Percentiles rank a stretch among this genome's conserved stretches.
Conservation (phyloP, 108 stramenopile species). For the Craspedostauros australis region DNA sequence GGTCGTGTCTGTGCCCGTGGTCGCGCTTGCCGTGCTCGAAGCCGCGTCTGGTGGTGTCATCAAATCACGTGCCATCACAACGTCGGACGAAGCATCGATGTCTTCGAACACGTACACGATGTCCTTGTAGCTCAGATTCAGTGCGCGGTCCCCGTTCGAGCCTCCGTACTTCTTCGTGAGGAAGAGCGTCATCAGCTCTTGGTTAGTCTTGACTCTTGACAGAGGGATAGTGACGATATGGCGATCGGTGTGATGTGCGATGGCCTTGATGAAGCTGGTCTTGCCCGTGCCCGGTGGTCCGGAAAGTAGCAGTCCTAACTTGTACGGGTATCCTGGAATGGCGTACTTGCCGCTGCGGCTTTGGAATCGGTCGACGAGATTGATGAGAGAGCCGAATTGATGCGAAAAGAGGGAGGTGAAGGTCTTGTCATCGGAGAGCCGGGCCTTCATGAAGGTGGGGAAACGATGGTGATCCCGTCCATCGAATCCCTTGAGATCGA, state of each 20-base stretch:
- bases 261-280: constrained; percentile 75
- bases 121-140: constrained; percentile 52
- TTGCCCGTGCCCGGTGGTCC: constrained; percentile 93
- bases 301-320: constrained; percentile 69
- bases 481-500: constrained; percentile 9
- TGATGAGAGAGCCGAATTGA: constrained; percentile 45
- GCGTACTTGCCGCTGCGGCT: constrained; percentile 58
- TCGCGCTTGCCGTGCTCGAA: too few species aligned
- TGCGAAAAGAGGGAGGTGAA: constrained; percentile 70
- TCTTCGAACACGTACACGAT: constrained; percentile 82
- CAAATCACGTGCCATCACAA: constrained; percentile 58
- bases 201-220: constrained; percentile 54
- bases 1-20: too few species aligned
- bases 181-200: constrained; percentile 65
- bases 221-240: constrained; percentile 70
- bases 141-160: constrained; percentile 32
- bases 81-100: constrained; percentile 62
- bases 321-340: constrained; percentile 76
- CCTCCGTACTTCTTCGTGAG: constrained; percentile 53
- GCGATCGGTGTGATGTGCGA: constrained; percentile 61
- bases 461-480: constrained; percentile 1
- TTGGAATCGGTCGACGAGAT: constrained; percentile 40
- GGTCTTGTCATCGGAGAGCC: constrained; percentile 62
- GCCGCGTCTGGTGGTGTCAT: too few species aligned
- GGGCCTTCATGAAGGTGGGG: constrained; percentile 28